A percentile compares a stretch with the other conserved stretches of the same genome.
Evolutionary conservation across 768 basidiomycete genomes (phyloP).

Genomic region (Favolaschia claudopus): DNA sequence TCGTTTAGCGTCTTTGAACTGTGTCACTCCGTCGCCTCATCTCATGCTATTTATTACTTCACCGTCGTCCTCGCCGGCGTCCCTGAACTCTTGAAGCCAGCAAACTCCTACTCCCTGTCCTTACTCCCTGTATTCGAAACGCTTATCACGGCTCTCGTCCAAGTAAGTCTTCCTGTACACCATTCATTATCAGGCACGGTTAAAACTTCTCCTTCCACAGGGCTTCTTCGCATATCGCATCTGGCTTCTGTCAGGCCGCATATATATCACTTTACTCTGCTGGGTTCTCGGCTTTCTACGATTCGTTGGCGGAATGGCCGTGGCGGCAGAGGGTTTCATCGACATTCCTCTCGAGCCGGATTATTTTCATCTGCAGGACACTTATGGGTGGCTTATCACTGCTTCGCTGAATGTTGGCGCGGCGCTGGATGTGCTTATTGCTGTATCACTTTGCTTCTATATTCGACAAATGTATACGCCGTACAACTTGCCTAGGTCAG

Average conservation of each 20-base stretch:
- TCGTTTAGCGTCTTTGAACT: not conserved
- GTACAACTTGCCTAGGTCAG: conserved; percentile 12
- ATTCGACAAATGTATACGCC: conserved; percentile 13
- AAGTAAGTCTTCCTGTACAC: conserved; percentile 21
- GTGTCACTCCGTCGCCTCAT: not conserved
- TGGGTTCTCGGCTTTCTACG: conserved; percentile 29
- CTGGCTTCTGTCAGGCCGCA: conserved; percentile 26
- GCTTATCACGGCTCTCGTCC: conserved; percentile 37
- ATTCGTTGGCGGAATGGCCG: conserved; percentile 23
- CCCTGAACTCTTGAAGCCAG: conserved; percentile 24
- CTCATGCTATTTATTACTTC: conserved; percentile 36
- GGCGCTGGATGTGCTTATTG: conserved; percentile 33
- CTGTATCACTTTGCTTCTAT: conserved; percentile 32
- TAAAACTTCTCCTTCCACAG: conserved; percentile 13
- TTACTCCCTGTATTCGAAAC: conserved; percentile 37
- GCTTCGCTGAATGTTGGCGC: conserved; percentile 29
- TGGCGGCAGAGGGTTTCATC: conserved; percentile 29
- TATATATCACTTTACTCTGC: conserved; percentile 22
- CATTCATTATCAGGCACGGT: not conserved
- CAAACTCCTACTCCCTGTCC: conserved; percentile 28
- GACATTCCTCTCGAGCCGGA: conserved; percentile 33
- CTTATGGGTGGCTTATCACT: conserved; percentile 36
- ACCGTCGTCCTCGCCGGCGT: conserved; percentile 34
- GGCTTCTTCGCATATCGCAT: conserved; percentile 35
- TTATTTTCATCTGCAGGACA: conserved; percentile 25